Conservation (phyloP, 306 rosid genomes). For the Mimosa bimucronata region DNA sequence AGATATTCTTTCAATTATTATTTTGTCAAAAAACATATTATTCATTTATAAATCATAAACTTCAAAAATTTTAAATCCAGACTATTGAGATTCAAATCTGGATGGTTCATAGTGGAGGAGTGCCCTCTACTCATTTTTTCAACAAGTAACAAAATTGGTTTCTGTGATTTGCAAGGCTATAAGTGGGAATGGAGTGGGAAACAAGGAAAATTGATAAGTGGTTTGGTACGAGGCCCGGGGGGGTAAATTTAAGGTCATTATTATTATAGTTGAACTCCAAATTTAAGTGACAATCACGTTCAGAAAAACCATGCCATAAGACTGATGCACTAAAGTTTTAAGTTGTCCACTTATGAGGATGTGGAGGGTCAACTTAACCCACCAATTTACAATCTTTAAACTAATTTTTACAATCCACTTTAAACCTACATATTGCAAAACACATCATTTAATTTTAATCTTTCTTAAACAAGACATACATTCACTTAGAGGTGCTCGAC, state of each 20-base stretch:
- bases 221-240: too few species aligned
- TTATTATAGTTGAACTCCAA: not conserved
- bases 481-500: too few species aligned
- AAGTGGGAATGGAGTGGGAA: not conserved
- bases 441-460: too few species aligned
- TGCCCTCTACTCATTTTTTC: too few species aligned
- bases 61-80: too few species aligned
- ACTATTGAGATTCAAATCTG: too few species aligned
- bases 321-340: not conserved
- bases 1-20: too few species aligned
- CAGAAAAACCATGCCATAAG: not conserved
- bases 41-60: too few species aligned
- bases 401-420: not conserved
- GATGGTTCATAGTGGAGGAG: too few species aligned
- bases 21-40: too few species aligned
- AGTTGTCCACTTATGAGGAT: not conserved
- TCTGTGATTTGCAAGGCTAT: not conserved
- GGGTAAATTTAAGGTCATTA: not conserved
- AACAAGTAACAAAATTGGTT: too few species aligned
- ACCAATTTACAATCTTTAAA: not conserved
- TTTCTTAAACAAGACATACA: not conserved
- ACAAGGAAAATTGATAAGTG: not conserved
- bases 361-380: not conserved
- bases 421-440: not conserved
- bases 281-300: not conserved